These are phyloP conservation scores for Talaromyces sp. DNA, from an alignment of 2,329 filamentous ascomycete species.

Conservation along the genomic window DNA sequence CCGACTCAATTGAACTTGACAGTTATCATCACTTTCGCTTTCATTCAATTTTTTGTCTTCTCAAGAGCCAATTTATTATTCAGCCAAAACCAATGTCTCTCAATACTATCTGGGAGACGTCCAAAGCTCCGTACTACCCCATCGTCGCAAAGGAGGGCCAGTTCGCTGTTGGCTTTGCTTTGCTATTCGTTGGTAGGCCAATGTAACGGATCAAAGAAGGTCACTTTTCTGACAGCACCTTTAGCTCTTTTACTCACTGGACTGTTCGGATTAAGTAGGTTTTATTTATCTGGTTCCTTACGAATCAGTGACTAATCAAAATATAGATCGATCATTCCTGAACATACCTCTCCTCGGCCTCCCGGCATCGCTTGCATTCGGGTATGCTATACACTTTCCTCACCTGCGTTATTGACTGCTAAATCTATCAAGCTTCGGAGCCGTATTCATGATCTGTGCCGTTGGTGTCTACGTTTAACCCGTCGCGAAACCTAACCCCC, in stretches of 20 bases:
- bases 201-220: neutral
- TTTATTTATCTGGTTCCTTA: neutral
- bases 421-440: conserved; percentile 65
- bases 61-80: neutral
- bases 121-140: conserved; percentile 80
- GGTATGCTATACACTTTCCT: conserved; percentile 57
- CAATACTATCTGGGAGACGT: conserved; percentile 89
- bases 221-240: conserved; percentile 2
- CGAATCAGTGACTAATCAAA: conserved; percentile 9
- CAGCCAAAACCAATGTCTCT: conserved; percentile 56
- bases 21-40: neutral
- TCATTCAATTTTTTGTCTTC: neutral
- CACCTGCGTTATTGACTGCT: conserved; percentile 7
- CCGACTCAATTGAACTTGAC: neutral
- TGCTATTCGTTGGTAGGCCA: conserved; percentile 63
- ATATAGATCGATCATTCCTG: conserved; percentile 71
- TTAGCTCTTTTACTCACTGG: conserved; percentile 66
- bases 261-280: conserved; percentile 80
- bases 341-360: conserved; percentile 75
- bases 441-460: conserved; percentile 98
- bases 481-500: conserved; percentile 25
- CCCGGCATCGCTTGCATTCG: conserved; percentile 83
- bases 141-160: conserved; percentile 77
- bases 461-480: conserved; percentile 93
- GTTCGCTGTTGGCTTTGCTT: conserved; percentile 73